These are phyloP conservation scores for Pleurotus sapidus DNA, from an alignment of 768 basidiomycete species.

Conservation along the genomic window DNA sequence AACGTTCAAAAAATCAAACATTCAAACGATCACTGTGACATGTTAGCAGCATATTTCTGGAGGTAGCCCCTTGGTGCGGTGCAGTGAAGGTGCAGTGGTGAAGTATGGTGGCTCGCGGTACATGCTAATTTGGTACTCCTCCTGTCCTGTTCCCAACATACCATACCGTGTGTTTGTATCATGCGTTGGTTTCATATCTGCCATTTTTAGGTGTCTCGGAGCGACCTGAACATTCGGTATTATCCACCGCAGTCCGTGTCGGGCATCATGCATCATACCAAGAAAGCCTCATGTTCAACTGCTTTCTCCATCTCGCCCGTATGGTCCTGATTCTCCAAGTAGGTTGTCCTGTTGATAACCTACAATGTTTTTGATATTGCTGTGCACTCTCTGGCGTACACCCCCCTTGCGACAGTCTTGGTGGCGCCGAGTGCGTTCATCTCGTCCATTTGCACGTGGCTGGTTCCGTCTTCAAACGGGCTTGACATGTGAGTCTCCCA, in stretches of 20 bases:
- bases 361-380: background rate
- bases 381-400: background rate
- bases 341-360: background rate
- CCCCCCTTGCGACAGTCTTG: background rate
- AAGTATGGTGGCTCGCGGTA: too few species aligned
- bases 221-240: background rate
- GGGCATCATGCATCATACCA: background rate
- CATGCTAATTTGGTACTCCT: too few species aligned
- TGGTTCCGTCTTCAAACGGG: background rate
- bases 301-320: background rate
- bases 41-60: background rate
- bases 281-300: background rate
- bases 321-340: background rate
- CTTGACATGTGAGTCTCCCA: background rate
- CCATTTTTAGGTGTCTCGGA: too few species aligned
- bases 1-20: constrained; percentile 4
- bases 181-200: too few species aligned
- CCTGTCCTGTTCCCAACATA: too few species aligned
- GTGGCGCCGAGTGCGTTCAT: background rate
- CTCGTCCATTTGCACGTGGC: background rate
- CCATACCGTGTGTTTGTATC: too few species aligned
- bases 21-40: constrained; percentile 5
- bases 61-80: too few species aligned
- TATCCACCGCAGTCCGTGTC: background rate
- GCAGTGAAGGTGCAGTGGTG: too few species aligned